A percentile compares a stretch with the other conserved stretches of the same genome.
Evolutionary conservation across 495 filamentous ascomycete species (phyloP).

Genomic region (Talaromyces trachyspermus): DNA sequence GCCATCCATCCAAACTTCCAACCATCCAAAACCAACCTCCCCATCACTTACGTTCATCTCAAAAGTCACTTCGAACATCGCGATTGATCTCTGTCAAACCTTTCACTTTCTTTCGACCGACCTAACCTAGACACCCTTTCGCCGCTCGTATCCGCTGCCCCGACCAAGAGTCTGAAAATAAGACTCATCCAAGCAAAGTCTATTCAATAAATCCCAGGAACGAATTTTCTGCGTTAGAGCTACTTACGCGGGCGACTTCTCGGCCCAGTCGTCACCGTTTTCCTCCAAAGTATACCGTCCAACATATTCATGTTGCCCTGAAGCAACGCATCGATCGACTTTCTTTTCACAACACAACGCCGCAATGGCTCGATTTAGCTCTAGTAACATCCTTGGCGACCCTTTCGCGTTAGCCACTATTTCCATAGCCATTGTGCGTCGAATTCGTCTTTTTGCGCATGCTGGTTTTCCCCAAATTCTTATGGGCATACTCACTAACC

Average conservation of each 20-base stretch:
- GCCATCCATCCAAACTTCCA: background rate
- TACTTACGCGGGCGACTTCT: no score
- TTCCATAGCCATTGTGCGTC: slow-evolving; percentile 80
- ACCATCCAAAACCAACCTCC: background rate
- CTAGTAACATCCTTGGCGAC: slow-evolving; percentile 89
- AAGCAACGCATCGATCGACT: no score
- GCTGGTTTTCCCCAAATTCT: background rate
- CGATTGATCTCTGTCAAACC: background rate
- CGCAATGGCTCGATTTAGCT: slow-evolving; percentile 53
- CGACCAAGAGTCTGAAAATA: background rate
- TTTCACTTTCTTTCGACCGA: background rate
- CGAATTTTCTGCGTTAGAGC: no score
- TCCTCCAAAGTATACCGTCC: no score
- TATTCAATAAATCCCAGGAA: no score
- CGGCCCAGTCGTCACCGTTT: no score
- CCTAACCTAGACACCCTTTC: background rate
- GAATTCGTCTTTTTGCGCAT: background rate
- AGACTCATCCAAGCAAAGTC: no score
- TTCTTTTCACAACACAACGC: no score
- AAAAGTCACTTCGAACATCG: background rate
- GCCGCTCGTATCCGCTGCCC: background rate
- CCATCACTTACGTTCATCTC: background rate
- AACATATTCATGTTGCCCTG: no score
- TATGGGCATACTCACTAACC: background rate
- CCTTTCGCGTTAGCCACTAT: slow-evolving; percentile 93